A percentile compares a stretch with the other conserved stretches of the same genome.
Evolutionary conservation across 2,329 filamentous ascomycete genomes (phyloP).

Genomic region (Trichoderma endophyticum): DNA sequence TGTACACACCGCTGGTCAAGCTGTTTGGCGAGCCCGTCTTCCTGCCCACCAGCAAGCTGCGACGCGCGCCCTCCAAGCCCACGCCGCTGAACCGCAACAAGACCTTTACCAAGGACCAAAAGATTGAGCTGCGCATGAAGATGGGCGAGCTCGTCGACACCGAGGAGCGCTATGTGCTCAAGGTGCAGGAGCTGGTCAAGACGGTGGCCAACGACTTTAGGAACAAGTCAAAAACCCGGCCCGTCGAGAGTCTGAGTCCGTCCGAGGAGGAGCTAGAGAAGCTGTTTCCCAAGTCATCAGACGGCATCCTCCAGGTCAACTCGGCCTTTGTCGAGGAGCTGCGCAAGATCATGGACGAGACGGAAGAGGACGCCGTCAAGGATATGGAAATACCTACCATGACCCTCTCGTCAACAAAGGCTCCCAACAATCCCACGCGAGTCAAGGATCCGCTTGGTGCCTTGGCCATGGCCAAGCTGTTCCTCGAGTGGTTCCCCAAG

Average conservation of each 20-base stretch:
- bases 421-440: constrained; percentile 44
- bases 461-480: constrained; percentile 71
- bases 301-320: constrained; percentile 79
- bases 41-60: constrained; percentile 78
- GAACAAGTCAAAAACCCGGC: constrained; percentile 59
- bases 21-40: constrained; percentile 82
- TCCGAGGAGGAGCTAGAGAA: constrained; percentile 68
- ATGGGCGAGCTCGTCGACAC: constrained; percentile 89
- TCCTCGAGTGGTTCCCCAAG: constrained; percentile 88
- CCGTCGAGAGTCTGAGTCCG: constrained; percentile 64
- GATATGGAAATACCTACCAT: constrained; percentile 65
- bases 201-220: constrained; percentile 79
- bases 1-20: constrained; percentile 72
- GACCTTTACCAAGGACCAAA: constrained; percentile 76
- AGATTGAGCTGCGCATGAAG: constrained; percentile 79
- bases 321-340: constrained; percentile 75
- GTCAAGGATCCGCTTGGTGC: constrained; percentile 74
- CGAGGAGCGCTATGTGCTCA: constrained; percentile 88
- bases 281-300: constrained; percentile 77
- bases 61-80: constrained; percentile 82
- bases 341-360: constrained; percentile 73
- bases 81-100: constrained; percentile 75
- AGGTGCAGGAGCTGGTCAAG: constrained; percentile 78
- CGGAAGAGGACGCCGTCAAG: constrained; percentile 72
- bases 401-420: constrained; percentile 40